Percentiles rank a stretch among this genome's conserved stretches.
These are phyloP conservation scores for Ophiocordyceps robertsii DNA, from an alignment of 2,329 filamentous ascomycete species.

Conservation along the genomic window DNA sequence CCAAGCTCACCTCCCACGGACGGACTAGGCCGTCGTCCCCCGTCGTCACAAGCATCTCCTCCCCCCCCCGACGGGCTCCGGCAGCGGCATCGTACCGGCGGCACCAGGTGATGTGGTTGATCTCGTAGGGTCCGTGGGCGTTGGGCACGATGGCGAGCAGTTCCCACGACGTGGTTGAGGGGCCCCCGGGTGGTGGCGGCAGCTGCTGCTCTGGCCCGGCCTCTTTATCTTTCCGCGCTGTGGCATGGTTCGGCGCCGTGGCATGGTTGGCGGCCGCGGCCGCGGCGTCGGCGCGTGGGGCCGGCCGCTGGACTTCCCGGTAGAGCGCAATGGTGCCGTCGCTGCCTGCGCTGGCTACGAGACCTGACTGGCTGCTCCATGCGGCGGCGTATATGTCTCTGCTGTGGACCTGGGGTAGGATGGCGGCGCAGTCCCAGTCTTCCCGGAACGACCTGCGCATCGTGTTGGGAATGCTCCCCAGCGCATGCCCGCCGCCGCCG, in stretches of 20 bases:
- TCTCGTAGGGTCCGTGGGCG: conserved; percentile 83
- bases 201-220: neutral
- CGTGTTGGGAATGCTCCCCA: conserved; percentile 70
- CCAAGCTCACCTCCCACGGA: conserved; percentile 54
- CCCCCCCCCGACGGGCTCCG: conserved; percentile 37
- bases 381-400: conserved; percentile 71
- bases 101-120: conserved; percentile 89
- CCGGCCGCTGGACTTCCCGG: conserved; percentile 38
- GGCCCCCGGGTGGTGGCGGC: neutral
- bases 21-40: conserved; percentile 84
- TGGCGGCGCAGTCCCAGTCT: conserved; percentile 65
- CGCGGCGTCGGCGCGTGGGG: conserved; percentile 4
- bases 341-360: conserved; percentile 78
- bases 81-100: conserved; percentile 57
- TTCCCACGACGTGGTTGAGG: conserved; percentile 47
- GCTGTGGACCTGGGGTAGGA: conserved; percentile 64
- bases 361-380: conserved; percentile 68
- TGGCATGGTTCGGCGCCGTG: conserved; percentile 1
- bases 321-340: conserved; percentile 77
- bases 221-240: neutral
- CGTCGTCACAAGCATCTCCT: conserved; percentile 82
- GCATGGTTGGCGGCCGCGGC: conserved; percentile 6
- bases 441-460: conserved; percentile 70
- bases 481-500: conserved; percentile 21
- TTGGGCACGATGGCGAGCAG: conserved; percentile 55